Percentiles rank a stretch among this genome's conserved stretches.
Evolutionary conservation across 257 asterid genomes (phyloP).

Genomic region (Salvia miltiorrhiza): DNA sequence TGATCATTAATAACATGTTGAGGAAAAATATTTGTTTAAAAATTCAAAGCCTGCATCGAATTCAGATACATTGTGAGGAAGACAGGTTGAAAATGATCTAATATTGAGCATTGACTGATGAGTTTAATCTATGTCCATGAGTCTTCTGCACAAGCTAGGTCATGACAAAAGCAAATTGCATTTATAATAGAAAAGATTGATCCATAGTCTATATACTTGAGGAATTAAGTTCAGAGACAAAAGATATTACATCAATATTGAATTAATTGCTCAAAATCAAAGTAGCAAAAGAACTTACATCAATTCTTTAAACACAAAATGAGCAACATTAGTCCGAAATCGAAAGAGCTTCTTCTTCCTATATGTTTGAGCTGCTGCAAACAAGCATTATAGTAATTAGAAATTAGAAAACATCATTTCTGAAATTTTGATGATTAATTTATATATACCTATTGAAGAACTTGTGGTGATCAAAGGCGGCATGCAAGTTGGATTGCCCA

Average conservation of each 20-base stretch:
- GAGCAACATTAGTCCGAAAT: constrained; percentile 15
- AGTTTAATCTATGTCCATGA: constrained; percentile 25
- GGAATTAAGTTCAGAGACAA: constrained; percentile 12
- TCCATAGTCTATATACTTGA: not conserved
- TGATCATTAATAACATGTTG: constrained; percentile 18
- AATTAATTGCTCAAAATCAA: constrained; percentile 5
- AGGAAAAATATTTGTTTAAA: not conserved
- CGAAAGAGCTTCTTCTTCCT: constrained; percentile 22
- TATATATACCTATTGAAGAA: constrained; percentile 58
- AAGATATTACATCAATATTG: constrained; percentile 24
- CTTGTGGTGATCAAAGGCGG: constrained; percentile 43
- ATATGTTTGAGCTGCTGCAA: constrained; percentile 36
- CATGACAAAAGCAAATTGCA: not conserved
- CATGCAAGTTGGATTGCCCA: constrained; percentile 39
- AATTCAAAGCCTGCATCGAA: constrained; percentile 28
- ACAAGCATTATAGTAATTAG: not conserved
- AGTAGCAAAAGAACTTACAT: constrained; percentile 29
- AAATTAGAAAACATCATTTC: not conserved
- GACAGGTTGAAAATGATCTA: constrained; percentile 13
- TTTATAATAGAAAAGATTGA: not conserved
- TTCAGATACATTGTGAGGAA: constrained; percentile 24
- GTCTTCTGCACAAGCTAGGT: constrained; percentile 9
- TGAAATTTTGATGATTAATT: too few species aligned
- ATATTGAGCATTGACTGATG: constrained; percentile 22
- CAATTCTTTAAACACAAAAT: not conserved